Evolutionary conservation across 805 yeast species (phyloP), one percentile per base, ranked within the genome.

Genomic region (Spathaspora sp.): DNA sequence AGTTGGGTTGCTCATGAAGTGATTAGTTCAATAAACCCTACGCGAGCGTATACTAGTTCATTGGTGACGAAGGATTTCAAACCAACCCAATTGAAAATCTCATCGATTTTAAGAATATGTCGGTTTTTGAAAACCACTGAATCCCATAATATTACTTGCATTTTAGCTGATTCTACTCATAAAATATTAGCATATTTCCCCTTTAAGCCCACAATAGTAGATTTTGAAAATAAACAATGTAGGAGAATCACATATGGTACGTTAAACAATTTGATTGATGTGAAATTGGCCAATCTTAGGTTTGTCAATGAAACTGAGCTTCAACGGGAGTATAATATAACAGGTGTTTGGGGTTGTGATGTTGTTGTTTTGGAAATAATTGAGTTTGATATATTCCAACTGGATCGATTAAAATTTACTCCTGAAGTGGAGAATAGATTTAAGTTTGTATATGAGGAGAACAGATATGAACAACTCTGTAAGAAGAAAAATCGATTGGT

Each of bases 201-300:
- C 2, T 62, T 57, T 42, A 55, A 58, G 10, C 60, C 63, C 0
- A 60, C 71, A 1, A 60, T 71, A 2, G 53, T 60, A 8, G 44
- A 53, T 20, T 70, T 68, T 53, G 79, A 76, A 53, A 54, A 56
- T 31, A 51, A 49, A 17, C 59, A 70, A 50, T 56, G 63, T 17
- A 67, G 67, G 45, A 55, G 78, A 20, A 60, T 76, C 38, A 73
- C 80, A 0, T 65, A 56, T 48, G 52, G 62, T 31, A 67, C 74
- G 0, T 44, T 52, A 20, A 61, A 70, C 39, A 55, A 61, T 29
- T 54, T 66, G 18, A 57, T 76, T 17, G 42, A 62, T 5, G 52
- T 76, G 19, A 61, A 57, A 2, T 39, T 58, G n/a, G 73, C 72
- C 8, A 57, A 59, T 19, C 61, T 68, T 19, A 55, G 57, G 42